Base-by-base conservation (phyloP, 768 basidiomycete species). In the Hygrophorus russula region DNA sequence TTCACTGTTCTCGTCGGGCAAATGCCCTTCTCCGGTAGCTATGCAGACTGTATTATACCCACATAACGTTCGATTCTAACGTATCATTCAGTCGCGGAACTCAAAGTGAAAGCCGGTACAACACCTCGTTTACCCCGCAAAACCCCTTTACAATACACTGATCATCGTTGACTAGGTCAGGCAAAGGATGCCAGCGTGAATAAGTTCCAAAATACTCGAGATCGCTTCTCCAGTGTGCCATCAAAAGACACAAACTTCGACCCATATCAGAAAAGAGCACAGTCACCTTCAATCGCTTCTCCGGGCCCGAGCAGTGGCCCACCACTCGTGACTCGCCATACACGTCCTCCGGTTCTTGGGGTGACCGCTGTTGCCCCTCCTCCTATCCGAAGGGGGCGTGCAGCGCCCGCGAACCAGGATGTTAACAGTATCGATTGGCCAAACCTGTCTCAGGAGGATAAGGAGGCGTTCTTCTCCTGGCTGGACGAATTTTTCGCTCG, bases 401-500 rank as follows among this genome's bases (percentile, higher is more conserved):
- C 44, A n/a, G 49, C 44, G 8, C 19, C 43, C 11, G 38, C 41
- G 36, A 27, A 42, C 17, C 29, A 46, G 2, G 55, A 60, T 10
- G 36, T 48, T 13, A 49, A 47, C 18, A n/a, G 13, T 32, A 73
- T 88, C 24, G 77, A 85, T 55, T 89, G 85, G 85, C 58, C 68
- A 4, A 77, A 82, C 56, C 65, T 89, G 37, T 73, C 76, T 1
- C 53, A 56, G 15, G 69, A 79, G 55, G 83, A 89, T 53, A 88
- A 85, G 55, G 62, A 74, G 24, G 73, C 65, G 18, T 82, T 89
- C 54, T 89, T 88, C 58, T 60, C 61, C 46, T 88, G 85, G 84
- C 65, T 89, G 15, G 85, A 89, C 55, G 85, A 87, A 53, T 88
- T 80, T 61, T 89, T 89, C 53, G 69, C 73, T 12, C 66, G 68